Base-by-base conservation (phyloP, 306 rosid genomes). In the Sicyos baderoa region DNA sequence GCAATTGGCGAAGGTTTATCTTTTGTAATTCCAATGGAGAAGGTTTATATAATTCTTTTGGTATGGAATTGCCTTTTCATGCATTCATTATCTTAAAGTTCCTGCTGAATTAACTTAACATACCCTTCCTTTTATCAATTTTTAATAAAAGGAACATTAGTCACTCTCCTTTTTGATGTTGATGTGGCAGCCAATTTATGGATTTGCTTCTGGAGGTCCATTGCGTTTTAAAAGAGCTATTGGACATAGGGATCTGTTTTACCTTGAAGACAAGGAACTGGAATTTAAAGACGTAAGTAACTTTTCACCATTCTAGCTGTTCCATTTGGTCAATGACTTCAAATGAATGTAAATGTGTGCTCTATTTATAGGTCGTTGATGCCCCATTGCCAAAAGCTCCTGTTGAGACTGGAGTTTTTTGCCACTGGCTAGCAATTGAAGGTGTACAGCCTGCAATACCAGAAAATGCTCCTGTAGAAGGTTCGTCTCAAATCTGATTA, bases 391-490 rank as follows among this genome's bases (percentile, higher is more conserved):
- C 92, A 27, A 86, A 87, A 83, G 90, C 84, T 13, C 97, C 90
- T 48, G 90, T 90, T 84, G 97, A 86, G 78, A 75, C 82, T 61
- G 56, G 78, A 35, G 55, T 80, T 68, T 57, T 77, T 63, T 77
- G 84, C 82, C 99, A 94, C 40, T 94, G 97, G 99, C 87, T 94
- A 60, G 95, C 99, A 80, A 94, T 90, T 70, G 99, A 94, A 81
- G 99, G 99, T 2, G 89, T 88, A 50, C 97, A 90, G 75, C 97
- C 97, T 61, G 99, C 95, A 70, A 88, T 90, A 80, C 92, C 99
- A 9, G 99, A 94, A 84, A 90, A 94, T 83, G 87, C 99, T 69
- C 88, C 84, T 8, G 77, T 77, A 50, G 89, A 86, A 88, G 97
- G 99, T 94, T 78, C 72, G 60, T 77, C 23, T 49, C 60, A 55